Evolutionary conservation across 352 stramenopile genomes (phyloP).

Genomic region (Phytophthora colocasiae): DNA sequence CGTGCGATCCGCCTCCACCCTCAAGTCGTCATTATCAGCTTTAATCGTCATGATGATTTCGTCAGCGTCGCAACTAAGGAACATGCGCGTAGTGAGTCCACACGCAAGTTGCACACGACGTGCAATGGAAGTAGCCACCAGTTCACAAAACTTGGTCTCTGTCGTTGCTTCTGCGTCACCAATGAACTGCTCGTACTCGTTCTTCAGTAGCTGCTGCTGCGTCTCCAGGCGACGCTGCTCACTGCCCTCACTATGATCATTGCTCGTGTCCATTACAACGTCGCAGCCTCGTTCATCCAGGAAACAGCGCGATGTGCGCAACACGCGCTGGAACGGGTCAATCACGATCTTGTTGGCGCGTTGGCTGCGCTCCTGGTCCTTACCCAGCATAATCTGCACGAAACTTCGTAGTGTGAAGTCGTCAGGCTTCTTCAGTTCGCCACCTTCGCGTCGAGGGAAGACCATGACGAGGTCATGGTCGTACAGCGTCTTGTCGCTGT

Average conservation of each 20-base stretch:
- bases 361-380: conserved; percentile 54
- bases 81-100: conserved; percentile 83
- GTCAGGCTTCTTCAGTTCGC: conserved; percentile 70
- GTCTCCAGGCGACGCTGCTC: conserved; percentile 51
- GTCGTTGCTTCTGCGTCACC: conserved; percentile 53
- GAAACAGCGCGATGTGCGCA: conserved; percentile 76
- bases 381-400: conserved; percentile 73
- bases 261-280: conserved; percentile 43
- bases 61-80: conserved; percentile 72
- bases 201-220: conserved; percentile 54
- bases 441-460: conserved; percentile 70
- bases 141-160: conserved; percentile 71
- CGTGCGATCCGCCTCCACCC: conserved; percentile 72
- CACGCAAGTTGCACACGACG: conserved; percentile 80
- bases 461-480: conserved; percentile 86
- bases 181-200: conserved; percentile 68
- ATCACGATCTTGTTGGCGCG: conserved; percentile 55
- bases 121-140: conserved; percentile 67
- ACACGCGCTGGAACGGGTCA: conserved; percentile 75
- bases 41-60: conserved; percentile 89
- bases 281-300: conserved; percentile 67
- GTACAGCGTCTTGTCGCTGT: conserved; percentile 63
- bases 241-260: conserved; percentile 59
- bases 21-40: conserved; percentile 77
- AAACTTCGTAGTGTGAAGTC: conserved; percentile 73